A percentile compares a stretch with the other conserved stretches of the same genome.
Conservation (phyloP, 306 rosid genomes). For the Vigna mungo region DNA sequence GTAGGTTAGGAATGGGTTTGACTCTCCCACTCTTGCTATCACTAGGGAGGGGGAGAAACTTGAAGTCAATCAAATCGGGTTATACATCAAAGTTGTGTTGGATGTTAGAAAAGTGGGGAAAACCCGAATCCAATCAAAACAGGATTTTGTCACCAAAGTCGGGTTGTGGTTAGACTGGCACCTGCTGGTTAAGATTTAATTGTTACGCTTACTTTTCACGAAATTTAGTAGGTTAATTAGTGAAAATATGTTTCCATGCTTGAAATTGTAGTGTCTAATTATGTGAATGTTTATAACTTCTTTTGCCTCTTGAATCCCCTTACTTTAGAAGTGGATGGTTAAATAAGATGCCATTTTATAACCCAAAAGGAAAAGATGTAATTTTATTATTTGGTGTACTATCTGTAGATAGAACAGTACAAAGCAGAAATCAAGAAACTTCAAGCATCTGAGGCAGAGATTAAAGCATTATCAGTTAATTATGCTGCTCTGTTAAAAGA, state of each 20-base stretch:
- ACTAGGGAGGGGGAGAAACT: not conserved
- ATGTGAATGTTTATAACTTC: not conserved
- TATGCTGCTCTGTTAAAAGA: conserved; percentile 82
- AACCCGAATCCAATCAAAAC: not conserved
- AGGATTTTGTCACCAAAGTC: not conserved
- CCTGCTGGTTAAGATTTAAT: not conserved
- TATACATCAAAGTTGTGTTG: not conserved
- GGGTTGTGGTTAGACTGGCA: not conserved
- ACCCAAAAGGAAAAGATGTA: conserved; percentile 16
- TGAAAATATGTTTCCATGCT: not conserved
- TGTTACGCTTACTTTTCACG: not conserved
- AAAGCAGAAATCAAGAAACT: conserved; percentile 76
- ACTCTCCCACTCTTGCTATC: not conserved
- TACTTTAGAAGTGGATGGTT: conserved; percentile 2
- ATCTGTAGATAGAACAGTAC: conserved; percentile 65
- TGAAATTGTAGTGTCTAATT: conserved; percentile 5
- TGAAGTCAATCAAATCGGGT: not conserved
- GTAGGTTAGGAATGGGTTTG: not conserved
- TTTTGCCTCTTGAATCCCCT: not conserved
- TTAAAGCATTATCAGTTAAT: conserved; percentile 75
- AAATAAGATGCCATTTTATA: conserved; percentile 21
- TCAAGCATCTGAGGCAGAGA: conserved; percentile 82
- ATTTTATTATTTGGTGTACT: conserved; percentile 21
- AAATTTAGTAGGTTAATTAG: not conserved
- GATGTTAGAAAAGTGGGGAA: not conserved